Base-by-base conservation (phyloP, 2,329 filamentous ascomycete species). In the Stagonosporopsis cucurbitacearum region DNA sequence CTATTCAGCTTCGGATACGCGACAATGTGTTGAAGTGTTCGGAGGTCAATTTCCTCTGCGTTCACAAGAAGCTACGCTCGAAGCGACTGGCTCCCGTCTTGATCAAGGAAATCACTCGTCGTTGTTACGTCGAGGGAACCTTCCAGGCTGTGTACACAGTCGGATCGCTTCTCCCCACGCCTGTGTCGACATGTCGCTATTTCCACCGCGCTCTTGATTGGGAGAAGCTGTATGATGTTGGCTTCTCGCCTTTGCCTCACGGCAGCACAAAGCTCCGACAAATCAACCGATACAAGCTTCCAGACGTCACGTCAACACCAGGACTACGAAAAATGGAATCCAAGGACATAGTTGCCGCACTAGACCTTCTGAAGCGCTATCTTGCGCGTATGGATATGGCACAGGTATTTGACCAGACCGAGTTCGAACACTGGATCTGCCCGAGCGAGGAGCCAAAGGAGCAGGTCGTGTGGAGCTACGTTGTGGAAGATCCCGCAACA, bases 141-240 rank as follows among this genome's bases (percentile, higher is more conserved):
- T 98, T 90, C 84, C 95, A 99, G 78, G 95, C 94, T 45, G 91
- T 99, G 55, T 98, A 97, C 80, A 99, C 95, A 1, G 95, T 89
- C 25, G 95, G 95, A 35, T 88, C 94, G 19, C 88, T 99, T 35
- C 84, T 99, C 2, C 95, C 95, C 25, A 96, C 89, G 33, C 95
- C 95, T 4, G 86, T 99, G 60, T 93, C 90, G 77, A 96, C 92
- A 11, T 96, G 92, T 72, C 87, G 95, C 62, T 99, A 99, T 81
- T 99, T 90, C 78, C 95, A 99, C 77, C 90, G 95, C 58, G 88
- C 92, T 9, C 81, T 99, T 53, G 90, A 99, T 79, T 99, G 95
- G 95, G 84, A 92, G 76, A 98, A 99, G 80, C 85, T 99, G 12
- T 92, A 95, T 75, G 93, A 96, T 68, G 90, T 94, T 42, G 93